Base-by-base conservation (phyloP, 1,139 yeast genomes). In the Candida tropicalis region DNA sequence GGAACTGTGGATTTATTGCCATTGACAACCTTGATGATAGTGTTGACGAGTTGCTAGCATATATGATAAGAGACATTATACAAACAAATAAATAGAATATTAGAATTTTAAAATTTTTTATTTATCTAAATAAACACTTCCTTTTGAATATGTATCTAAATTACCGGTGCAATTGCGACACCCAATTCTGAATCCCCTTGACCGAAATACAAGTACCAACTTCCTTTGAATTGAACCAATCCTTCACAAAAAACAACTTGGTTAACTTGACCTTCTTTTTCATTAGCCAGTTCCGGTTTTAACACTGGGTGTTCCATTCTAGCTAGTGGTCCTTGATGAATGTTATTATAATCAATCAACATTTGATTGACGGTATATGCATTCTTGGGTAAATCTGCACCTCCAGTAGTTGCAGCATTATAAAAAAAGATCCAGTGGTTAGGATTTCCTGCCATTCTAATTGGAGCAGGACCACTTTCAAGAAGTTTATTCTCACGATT, bases 1-100 rank as follows among this genome's bases (percentile, higher is more conserved):
- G 91, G 91, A 70, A 74, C 2, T 76, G 85, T 53, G 82, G 87
- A 0, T 86, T 82, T 60, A 68, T 82, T 9, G 77, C 79, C 2
- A 64, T 82, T 9, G 87, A 84, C 53, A 75, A 70, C 44, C 53
- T 56, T 2, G 70, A 70, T 34, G 66, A 67, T 15, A 73, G 75
- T 43, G 78, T 81, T 7, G 87, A 84, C 43, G 78, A 74, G 41
- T 68, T 77, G 0, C 51, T 84, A 40, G 73, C 84, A 4, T 58
- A 82, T 44, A 66, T 83, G 63, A 67, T 84, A 2, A 62, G 85
- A 48, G 90, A 84, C 51, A 68, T 82, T 13, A 69, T 78, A 0
- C 87, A 82, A 42, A 75, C 36, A 60, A 52, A 50, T 63, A 60
- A 48, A 45, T 60, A 37, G 60, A 56, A 24, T 17, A 10, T 4